phyloP scores from a whole-genome alignment of 129 eudicot genomes.

The Smallanthus sonchifolius region DNA sequence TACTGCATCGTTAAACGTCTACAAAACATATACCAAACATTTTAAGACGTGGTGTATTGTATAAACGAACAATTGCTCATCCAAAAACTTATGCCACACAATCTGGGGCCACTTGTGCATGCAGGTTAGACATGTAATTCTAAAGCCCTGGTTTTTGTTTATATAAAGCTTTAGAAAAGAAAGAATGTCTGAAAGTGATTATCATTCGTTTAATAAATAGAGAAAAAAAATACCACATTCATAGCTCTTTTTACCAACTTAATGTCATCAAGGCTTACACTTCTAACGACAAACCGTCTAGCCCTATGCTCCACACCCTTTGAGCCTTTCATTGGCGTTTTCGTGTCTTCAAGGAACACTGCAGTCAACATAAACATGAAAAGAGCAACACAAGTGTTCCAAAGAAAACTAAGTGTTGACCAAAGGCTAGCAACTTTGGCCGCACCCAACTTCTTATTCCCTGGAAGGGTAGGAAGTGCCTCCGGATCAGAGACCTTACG shows the following conservation, averaged over 20 bases:
- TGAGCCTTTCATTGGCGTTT: constrained; percentile 30
- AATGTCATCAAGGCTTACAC: constrained; percentile 30
- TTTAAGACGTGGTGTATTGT: too few relatives aligned
- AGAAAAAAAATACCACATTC: constrained; percentile 17
- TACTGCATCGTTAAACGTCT: constrained; percentile 39
- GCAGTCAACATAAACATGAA: constrained; percentile 30
- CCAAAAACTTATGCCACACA: too few relatives aligned
- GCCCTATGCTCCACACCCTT: constrained; percentile 15
- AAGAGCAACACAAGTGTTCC: constrained; percentile 27
- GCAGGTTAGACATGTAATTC: too few relatives aligned
- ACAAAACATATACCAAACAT: not conserved
- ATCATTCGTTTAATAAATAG: too few relatives aligned
- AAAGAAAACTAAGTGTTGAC: constrained; percentile 12
- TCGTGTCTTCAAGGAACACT: constrained; percentile 34
- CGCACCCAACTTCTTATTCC: constrained; percentile 4
- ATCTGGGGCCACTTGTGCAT: too few relatives aligned
- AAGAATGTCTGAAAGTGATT: too few relatives aligned
- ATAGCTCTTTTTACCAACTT: constrained; percentile 33
- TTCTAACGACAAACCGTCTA: constrained; percentile 19
- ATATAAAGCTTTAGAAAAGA: too few relatives aligned
- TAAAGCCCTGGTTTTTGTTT: too few relatives aligned
- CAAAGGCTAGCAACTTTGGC: constrained; percentile 10
- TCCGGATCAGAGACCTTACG: constrained; percentile 30
- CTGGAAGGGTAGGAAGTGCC: constrained; percentile 16
- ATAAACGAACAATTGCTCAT: too few relatives aligned